Conservation (phyloP, 2,329 filamentous ascomycete species). For the Raffaelea arxii region DNA sequence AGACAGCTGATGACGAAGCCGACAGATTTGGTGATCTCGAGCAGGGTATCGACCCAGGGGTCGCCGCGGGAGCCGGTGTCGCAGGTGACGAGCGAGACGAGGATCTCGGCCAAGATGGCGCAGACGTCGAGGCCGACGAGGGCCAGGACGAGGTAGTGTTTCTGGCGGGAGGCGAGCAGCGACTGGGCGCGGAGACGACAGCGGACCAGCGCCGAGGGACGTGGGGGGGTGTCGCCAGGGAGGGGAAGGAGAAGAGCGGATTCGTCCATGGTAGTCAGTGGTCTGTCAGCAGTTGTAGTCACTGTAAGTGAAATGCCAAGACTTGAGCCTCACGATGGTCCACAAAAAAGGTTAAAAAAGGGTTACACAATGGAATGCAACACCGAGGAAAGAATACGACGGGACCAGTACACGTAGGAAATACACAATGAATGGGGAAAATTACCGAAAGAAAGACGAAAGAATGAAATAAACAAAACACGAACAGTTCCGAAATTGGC, state of each 20-base stretch:
- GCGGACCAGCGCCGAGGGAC: neutral
- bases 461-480: no score
- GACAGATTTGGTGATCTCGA: conserved; percentile 34
- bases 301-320: neutral
- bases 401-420: no score
- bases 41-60: conserved; percentile 29
- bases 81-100: conserved; percentile 38
- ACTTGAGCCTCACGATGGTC: neutral
- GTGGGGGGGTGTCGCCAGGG: no score
- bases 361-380: no score
- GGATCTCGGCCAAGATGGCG: conserved; percentile 35
- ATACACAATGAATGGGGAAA: no score
- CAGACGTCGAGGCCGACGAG: conserved; percentile 36
- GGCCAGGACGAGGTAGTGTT: conserved; percentile 34
- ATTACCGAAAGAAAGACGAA: no score
- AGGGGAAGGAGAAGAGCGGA: neutral
- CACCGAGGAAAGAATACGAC: no score
- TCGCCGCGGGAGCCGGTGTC: conserved; percentile 29
- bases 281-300: no score
- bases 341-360: no score
- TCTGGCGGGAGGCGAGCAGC: conserved; percentile 22
- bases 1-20: conserved; percentile 52
- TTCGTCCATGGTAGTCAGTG: neutral
- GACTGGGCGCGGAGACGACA: no score
- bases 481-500: neutral